A percentile compares a stretch with the other conserved stretches of the same genome.
phyloP scores from a whole-genome alignment of 164 flowering plant genomes.

The Echeveria elegans region DNA sequence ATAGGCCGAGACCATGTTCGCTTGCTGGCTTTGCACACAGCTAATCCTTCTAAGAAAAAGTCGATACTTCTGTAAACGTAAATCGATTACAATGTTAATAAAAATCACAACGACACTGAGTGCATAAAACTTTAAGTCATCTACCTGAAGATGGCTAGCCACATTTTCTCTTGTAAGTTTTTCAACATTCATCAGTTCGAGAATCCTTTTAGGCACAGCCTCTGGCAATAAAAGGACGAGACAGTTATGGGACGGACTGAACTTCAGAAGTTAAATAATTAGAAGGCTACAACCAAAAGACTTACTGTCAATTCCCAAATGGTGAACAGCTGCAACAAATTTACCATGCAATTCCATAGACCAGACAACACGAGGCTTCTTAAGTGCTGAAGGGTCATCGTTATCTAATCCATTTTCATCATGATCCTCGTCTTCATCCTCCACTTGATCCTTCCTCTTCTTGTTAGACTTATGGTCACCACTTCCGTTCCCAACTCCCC shows the following conservation, averaged over 20 bases:
- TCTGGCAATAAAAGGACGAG: conserved; percentile 15
- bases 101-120: neutral
- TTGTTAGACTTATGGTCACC: conserved; percentile 37
- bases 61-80: conserved; percentile 31
- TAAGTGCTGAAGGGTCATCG: conserved; percentile 63
- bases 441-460: conserved; percentile 61
- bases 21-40: conserved; percentile 38
- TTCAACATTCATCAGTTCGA: conserved; percentile 41
- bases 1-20: conserved; percentile 44
- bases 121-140: too few species aligned
- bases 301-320: conserved; percentile 80
- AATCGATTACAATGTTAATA: too few species aligned
- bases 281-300: conserved; percentile 6
- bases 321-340: conserved; percentile 79
- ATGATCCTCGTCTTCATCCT: conserved; percentile 53
- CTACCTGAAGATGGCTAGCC: conserved; percentile 46
- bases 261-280: neutral
- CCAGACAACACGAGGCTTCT: conserved; percentile 92
- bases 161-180: conserved; percentile 44
- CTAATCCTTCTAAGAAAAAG: conserved; percentile 39
- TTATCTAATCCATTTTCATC: conserved; percentile 43
- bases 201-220: conserved; percentile 44
- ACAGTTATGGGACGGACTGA: neutral
- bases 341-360: conserved; percentile 73
- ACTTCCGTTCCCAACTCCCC: conserved; percentile 16